Conservation (phyloP, 176 grass and related monocot species). For the Neostapfia colusana region DNA sequence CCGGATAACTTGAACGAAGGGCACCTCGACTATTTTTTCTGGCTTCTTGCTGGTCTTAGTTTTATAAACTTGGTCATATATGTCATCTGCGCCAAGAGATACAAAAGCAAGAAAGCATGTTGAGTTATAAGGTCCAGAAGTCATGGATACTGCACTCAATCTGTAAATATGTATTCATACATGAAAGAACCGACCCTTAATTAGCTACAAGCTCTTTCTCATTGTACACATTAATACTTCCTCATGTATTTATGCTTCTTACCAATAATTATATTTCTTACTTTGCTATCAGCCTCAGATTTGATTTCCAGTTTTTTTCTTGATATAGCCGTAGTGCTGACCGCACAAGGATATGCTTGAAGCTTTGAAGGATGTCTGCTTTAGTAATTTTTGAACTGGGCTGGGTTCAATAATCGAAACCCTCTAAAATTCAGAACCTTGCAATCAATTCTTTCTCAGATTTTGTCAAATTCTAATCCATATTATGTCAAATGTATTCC, state of each 20-base stretch:
- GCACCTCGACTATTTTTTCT: constrained; percentile 84
- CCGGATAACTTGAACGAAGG: constrained; percentile 87
- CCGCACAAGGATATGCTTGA: too few relatives aligned
- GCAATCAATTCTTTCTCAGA: too few relatives aligned
- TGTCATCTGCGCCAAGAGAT: constrained; percentile 52
- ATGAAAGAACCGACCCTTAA: neutral
- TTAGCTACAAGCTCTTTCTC: neutral
- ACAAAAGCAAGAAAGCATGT: constrained; percentile 76
- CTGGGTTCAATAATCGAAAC: too few relatives aligned
- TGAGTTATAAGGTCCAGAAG: constrained; percentile 17
- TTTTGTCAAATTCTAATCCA: too few relatives aligned
- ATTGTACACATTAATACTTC: neutral
- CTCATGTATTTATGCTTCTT: neutral
- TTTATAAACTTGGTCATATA: constrained; percentile 65
- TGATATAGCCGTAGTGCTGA: neutral
- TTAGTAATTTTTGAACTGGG: too few relatives aligned
- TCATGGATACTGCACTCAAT: neutral
- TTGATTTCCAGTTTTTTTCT: neutral
- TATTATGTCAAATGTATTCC: too few relatives aligned
- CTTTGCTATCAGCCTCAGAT: neutral
- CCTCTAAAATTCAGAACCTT: too few relatives aligned
- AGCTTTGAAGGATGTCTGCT: too few relatives aligned
- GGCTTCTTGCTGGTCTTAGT: constrained; percentile 71
- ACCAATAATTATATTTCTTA: neutral
- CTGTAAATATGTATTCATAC: constrained; percentile 10